Conservation (phyloP, 164 flowering plant species). For the Aristolochia californica region DNA sequence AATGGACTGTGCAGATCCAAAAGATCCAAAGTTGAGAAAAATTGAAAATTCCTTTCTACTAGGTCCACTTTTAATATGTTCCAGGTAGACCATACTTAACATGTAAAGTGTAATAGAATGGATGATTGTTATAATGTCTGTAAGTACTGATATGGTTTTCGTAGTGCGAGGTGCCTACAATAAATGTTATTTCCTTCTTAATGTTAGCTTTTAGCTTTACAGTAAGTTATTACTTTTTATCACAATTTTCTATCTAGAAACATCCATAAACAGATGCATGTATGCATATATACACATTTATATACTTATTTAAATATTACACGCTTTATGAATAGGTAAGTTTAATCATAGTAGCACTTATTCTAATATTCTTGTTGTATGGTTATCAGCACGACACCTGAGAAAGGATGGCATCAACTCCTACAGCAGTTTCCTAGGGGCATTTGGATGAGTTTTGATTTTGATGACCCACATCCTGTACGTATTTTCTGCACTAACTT, state of each 20-base stretch:
- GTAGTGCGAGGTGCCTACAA: no score
- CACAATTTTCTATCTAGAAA: no score
- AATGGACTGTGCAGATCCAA: constrained; percentile 50
- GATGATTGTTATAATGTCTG: no score
- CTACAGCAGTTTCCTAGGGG: constrained; percentile 52
- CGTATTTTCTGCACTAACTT: neutral
- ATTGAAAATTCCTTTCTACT: constrained; percentile 71
- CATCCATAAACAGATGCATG: no score
- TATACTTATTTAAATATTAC: no score
- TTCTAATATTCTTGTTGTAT: neutral
- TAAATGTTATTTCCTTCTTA: no score
- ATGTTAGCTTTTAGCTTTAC: no score
- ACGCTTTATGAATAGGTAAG: neutral
- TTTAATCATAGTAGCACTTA: neutral
- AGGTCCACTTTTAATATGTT: constrained; percentile 68
- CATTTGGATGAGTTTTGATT: constrained; percentile 77
- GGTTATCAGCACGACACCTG: constrained; percentile 45
- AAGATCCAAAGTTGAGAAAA: constrained; percentile 60
- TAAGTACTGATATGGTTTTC: no score
- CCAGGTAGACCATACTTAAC: constrained; percentile 40
- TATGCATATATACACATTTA: neutral
- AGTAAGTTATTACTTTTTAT: no score
- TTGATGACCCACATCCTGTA: constrained; percentile 93
- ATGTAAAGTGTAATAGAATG: no score
- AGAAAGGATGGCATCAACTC: constrained; percentile 33